phyloP scores from a whole-genome alignment of 768 basidiomycete species.

The Pleurotus sapidus region DNA sequence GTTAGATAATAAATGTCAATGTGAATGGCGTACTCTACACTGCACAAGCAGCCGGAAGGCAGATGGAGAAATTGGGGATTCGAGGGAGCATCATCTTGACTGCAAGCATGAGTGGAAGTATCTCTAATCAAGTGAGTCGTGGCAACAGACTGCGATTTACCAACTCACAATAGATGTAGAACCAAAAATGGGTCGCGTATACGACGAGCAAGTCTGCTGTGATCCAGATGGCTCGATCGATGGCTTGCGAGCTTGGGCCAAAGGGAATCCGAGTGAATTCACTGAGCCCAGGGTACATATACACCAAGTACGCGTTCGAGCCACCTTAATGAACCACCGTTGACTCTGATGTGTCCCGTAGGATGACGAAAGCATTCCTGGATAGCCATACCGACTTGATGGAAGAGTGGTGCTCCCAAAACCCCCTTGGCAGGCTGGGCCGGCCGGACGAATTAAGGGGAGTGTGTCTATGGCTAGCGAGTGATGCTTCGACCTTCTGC shows the following conservation, averaged over 20 bases:
- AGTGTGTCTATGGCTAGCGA: constrained; percentile 62
- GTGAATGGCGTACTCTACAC: constrained; percentile 56
- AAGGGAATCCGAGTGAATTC: constrained; percentile 68
- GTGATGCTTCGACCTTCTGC: constrained; percentile 68
- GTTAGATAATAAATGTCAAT: constrained; percentile 59
- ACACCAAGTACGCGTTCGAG: constrained; percentile 45
- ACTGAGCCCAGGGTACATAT: constrained; percentile 71
- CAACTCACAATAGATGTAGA: constrained; percentile 27
- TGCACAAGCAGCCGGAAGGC: constrained; percentile 56
- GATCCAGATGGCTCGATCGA: constrained; percentile 73
- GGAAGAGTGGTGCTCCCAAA: constrained; percentile 55
- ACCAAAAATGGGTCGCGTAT: constrained; percentile 69
- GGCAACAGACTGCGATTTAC: not conserved
- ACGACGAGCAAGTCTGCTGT: constrained; percentile 77
- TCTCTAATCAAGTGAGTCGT: constrained; percentile 53
- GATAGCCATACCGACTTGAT: constrained; percentile 51
- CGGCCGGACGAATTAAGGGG: constrained; percentile 68
- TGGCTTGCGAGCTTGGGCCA: constrained; percentile 74
- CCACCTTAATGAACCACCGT: not conserved
- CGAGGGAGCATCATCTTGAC: constrained; percentile 57
- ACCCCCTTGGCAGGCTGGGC: constrained; percentile 66
- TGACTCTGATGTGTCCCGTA: constrained; percentile 14
- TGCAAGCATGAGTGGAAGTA: constrained; percentile 61
- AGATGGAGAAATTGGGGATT: constrained; percentile 48
- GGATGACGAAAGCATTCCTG: constrained; percentile 61